phyloP scores from a whole-genome alignment of 768 basidiomycete species.

The Tulasnella sp. region DNA sequence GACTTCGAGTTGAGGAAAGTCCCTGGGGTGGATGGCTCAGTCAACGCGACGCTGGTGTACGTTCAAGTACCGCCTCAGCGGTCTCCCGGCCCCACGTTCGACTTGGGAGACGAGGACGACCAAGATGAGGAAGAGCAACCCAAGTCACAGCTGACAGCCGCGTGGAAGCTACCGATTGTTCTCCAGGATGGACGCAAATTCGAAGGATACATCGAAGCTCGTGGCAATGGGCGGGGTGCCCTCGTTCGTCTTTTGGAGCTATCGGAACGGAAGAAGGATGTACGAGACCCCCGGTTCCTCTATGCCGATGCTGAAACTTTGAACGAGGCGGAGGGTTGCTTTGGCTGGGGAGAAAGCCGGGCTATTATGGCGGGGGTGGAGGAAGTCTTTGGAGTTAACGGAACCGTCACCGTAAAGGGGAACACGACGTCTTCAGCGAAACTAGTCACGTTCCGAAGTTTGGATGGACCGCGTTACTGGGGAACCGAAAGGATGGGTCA shows the following conservation, averaged over 20 bases:
- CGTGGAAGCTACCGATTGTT: conserved; percentile 89
- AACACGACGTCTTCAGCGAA: neutral
- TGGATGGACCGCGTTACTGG: neutral
- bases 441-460: neutral
- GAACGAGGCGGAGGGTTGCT: neutral
- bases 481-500: conserved; percentile 32
- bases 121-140: neutral
- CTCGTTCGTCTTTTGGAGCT: neutral
- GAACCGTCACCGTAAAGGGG: neutral
- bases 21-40: conserved; percentile 67
- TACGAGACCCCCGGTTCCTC: conserved; percentile 59
- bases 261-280: neutral
- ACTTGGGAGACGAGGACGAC: neutral
- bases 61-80: conserved; percentile 54
- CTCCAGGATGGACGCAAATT: conserved; percentile 88
- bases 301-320: too few relatives aligned
- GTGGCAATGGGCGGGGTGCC: neutral
- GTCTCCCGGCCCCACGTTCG: neutral
- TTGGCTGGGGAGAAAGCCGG: conserved; percentile 38
- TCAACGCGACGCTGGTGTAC: conserved; percentile 70
- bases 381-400: neutral
- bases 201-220: conserved; percentile 68
- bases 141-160: conserved; percentile 43
- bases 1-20: conserved; percentile 38
- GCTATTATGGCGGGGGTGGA: conserved; percentile 57